Evolutionary conservation across 768 basidiomycete species (phyloP).

Genomic region (Collybia sordida): DNA sequence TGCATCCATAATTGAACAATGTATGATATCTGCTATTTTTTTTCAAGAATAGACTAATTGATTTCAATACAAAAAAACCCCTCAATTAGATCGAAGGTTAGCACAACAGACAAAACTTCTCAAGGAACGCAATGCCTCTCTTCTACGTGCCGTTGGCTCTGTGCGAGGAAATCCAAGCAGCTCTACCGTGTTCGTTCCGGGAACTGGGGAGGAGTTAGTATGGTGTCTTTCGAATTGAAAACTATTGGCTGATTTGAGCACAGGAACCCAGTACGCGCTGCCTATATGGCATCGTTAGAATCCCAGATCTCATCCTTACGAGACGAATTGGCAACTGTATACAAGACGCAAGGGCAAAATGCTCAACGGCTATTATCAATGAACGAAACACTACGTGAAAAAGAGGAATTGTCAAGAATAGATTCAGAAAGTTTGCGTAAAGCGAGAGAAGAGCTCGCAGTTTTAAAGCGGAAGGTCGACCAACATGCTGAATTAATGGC

Average conservation of each 20-base stretch:
- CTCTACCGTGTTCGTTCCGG: constrained; percentile 61
- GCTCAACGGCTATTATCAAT: constrained; percentile 89
- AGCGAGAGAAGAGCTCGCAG: constrained; percentile 70
- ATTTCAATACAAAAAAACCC: constrained; percentile 6
- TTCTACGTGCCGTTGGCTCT: constrained; percentile 80
- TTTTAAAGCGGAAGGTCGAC: constrained; percentile 73
- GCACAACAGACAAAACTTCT: constrained; percentile 90
- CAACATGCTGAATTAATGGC: constrained; percentile 84
- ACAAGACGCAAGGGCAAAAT: constrained; percentile 96
- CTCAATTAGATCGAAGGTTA: constrained; percentile 74
- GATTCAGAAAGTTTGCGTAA: constrained; percentile 81
- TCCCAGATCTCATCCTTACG: constrained; percentile 90
- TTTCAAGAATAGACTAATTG: not conserved
- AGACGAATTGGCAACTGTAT: constrained; percentile 90
- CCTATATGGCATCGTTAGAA: constrained; percentile 90
- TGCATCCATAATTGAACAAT: constrained; percentile 88
- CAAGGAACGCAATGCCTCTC: constrained; percentile 88
- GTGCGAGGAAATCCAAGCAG: constrained; percentile 63
- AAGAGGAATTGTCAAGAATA: constrained; percentile 83
- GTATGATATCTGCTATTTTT: constrained; percentile 46
- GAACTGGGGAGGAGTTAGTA: constrained; percentile 66
- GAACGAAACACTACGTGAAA: constrained; percentile 93
- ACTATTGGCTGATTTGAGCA: constrained; percentile 9
- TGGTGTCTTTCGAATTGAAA: not conserved
- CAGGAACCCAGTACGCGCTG: constrained; percentile 83